Evolutionary conservation across 441 rosid species (phyloP), one percentile per base, ranked within the genome.

Genomic region (Bruguiera hainesii): DNA sequence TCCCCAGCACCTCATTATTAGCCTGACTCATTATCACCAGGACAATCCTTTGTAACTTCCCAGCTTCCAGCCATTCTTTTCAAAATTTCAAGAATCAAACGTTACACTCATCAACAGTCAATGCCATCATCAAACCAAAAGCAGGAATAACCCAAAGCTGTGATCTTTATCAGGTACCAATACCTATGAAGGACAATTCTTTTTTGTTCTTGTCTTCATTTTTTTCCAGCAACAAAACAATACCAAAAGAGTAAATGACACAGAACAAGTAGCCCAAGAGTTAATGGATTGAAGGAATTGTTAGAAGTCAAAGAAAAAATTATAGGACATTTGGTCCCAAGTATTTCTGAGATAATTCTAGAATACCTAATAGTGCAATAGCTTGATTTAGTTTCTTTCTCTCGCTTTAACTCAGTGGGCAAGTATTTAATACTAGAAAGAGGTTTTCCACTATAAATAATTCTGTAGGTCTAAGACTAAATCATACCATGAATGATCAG

Each of bases 11-110:
- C 81, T 91, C 97, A 67, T 79, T 80, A 48, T 82, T 84, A 3
- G 87, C 84, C 78, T 88, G 91, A 69, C 96, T 94, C 97, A 89
- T 89, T 69, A 89, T 88, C 57, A 88, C 98, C 53, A 91, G 75
- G 65, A 94, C 98, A 39, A 94, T 73, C 75, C 97, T 91, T 69
- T 94, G 98, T 60, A 94, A 71, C 80, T 88, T 85, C 67, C 98
- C 97, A 60, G 87, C 79, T 75, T 91, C 98, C 68, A 91, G 85
- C 98, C 96, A 94, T 65, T 94, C 95, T 88, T 49, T 60, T 42
- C 42, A 73, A 74, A 31, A 68, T 25, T 60, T 52, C 49, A 62
- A 67, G 60, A 30, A 71, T 26, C 25, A 53, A 65, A 58, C 19
- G 26, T 7, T 18, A 20, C 25, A 52, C 10, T 58, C 23, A 48